Conservation (phyloP, 352 stramenopile species). For the Phytopythium kandeliae region DNA sequence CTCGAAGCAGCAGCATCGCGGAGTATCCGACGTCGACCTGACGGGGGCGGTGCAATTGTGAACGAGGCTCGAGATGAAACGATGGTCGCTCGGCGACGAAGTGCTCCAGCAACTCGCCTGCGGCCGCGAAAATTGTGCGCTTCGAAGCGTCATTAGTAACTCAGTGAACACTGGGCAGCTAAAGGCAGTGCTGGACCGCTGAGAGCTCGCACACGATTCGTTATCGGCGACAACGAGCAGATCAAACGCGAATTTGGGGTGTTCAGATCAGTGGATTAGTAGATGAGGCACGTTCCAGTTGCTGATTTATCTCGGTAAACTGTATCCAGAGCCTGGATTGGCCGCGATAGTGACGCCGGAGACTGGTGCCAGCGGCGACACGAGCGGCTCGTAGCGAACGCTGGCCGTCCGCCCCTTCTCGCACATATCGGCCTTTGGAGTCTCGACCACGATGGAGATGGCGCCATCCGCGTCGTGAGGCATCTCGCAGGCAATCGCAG, state of each 20-base stretch:
- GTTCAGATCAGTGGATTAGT: too few species aligned
- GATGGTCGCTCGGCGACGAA: too few species aligned
- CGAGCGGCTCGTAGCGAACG: slow-evolving; percentile 17
- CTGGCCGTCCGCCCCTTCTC: slow-evolving; percentile 17
- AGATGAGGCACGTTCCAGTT: not conserved
- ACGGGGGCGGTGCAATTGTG: slow-evolving; percentile 2
- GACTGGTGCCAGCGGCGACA: slow-evolving; percentile 18
- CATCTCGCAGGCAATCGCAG: not conserved
- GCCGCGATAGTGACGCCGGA: slow-evolving; percentile 10
- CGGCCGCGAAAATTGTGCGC: too few species aligned
- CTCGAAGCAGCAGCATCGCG: slow-evolving; percentile 15
- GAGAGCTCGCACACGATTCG: too few species aligned
- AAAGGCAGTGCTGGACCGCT: too few species aligned
- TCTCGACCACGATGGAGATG: slow-evolving; percentile 20
- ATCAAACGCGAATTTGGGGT: too few species aligned
- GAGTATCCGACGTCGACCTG: not conserved
- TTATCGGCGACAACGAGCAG: too few species aligned
- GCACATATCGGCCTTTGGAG: slow-evolving; percentile 17
- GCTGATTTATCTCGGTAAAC: not conserved
- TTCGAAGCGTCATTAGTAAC: too few species aligned
- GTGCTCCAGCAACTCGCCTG: too few species aligned
- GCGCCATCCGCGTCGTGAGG: slow-evolving; percentile 10
- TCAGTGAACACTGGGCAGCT: too few species aligned
- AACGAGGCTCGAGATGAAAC: not conserved
- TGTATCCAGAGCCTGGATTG: not conserved